These are phyloP conservation scores for Cyberlindnera maritima DNA, from an alignment of 805 yeast genomes.

Conservation along the genomic window DNA sequence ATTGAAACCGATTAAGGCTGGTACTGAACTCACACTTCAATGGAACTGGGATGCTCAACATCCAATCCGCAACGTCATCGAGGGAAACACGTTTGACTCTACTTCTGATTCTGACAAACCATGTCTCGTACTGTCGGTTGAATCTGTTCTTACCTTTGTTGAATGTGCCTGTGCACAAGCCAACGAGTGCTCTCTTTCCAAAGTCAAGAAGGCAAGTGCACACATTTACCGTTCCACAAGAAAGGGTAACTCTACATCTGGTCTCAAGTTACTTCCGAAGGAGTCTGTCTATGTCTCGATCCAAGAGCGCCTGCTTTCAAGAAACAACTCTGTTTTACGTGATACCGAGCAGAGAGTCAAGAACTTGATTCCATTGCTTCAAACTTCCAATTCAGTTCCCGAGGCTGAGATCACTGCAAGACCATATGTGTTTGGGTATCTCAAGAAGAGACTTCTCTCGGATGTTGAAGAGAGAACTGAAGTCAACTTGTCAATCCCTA, in stretches of 20 bases:
- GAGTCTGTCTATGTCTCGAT: slow-evolving; percentile 32
- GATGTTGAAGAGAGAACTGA: slow-evolving; percentile 16
- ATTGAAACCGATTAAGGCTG: slow-evolving; percentile 50
- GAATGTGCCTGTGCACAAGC: slow-evolving; percentile 60
- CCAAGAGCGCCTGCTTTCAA: slow-evolving; percentile 28
- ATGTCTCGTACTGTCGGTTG: slow-evolving; percentile 57
- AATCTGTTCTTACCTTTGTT: slow-evolving; percentile 55
- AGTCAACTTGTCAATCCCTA: slow-evolving; percentile 27
- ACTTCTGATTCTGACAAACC: slow-evolving; percentile 52
- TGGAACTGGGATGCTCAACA: slow-evolving; percentile 90
- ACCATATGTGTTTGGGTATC: slow-evolving; percentile 22
- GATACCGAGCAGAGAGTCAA: slow-evolving; percentile 16
- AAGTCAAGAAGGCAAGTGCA: slow-evolving; percentile 60
- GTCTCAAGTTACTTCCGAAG: slow-evolving; percentile 31
- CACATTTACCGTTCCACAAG: slow-evolving; percentile 53
- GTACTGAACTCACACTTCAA: slow-evolving; percentile 70
- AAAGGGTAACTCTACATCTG: slow-evolving; percentile 26
- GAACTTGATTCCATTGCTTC: slow-evolving; percentile 9
- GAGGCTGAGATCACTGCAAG: slow-evolving; percentile 20
- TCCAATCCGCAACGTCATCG: slow-evolving; percentile 58
- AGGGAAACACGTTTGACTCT: slow-evolving; percentile 49
- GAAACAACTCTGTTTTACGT: slow-evolving; percentile 23
- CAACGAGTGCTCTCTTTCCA: slow-evolving; percentile 53
- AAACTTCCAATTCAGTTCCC: slow-evolving; percentile 6
- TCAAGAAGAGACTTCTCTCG: slow-evolving; percentile 11